Base-by-base conservation (phyloP, 2,329 filamentous ascomycete species). In the Penicillium brasilianum region DNA sequence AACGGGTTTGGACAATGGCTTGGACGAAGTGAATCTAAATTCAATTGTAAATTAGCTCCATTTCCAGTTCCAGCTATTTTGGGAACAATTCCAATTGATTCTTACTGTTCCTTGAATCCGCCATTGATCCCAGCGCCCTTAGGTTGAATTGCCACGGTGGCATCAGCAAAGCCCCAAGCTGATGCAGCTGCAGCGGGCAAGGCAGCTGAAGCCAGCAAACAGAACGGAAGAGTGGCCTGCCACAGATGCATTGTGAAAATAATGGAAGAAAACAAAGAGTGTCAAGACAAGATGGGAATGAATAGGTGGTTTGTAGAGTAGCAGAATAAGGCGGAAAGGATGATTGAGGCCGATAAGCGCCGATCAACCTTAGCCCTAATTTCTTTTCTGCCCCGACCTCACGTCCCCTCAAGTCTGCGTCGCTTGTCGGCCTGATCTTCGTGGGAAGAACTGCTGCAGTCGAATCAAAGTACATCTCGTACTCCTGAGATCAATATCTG, bases 151-250 rank as follows among this genome's bases (percentile, higher is more conserved):
- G 84, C 82, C 73, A 89, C 78, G 62, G 85, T 86, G 71, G 84
- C 87, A 84, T 89, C 87, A 72, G 85, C 80, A 74, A 88, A 89
- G 43, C 84, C 82, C 87, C 87, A 89, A 20, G 81, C 80, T 32
- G 81, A 80, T 59, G 81, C 83, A 30, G 84, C 84, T 36, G 70
- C 71, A 44, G 71, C 69, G n/a, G 74, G 73, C 49, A 76, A 63
- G 34, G 76, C 69, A 34, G 72, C 69, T 7, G 74, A 73, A 18
- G 72, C 76, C 66, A 78, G 67, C 61, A 79, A 69, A 57, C 72
- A 72, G 50, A 79, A 71, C 57, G 74, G 72, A 64, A 77, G 60
- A 63, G 73, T 69, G 53, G 70, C 66, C 58, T 72, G 69, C 66
- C 74, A 74, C 64, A 77, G 66, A 68, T 76, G 72, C 78, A 80